phyloP scores from a whole-genome alignment of 1,139 yeast genomes.

The Kurtzmaniella natalensis region DNA sequence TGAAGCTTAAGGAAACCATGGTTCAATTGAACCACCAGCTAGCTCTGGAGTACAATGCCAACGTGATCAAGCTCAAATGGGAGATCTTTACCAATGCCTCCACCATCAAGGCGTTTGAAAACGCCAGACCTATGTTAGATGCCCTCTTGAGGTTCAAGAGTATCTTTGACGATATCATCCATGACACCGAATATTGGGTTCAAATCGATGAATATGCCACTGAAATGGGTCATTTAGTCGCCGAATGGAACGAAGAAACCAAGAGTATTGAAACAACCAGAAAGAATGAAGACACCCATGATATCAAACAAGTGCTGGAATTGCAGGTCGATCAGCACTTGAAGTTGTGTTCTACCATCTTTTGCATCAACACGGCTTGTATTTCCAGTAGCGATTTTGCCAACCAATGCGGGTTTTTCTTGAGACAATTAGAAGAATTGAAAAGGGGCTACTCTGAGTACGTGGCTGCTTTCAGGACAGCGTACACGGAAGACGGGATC shows the following conservation, averaged over 20 bases:
- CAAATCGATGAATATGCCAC: conserved; percentile 5
- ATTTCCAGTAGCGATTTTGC: conserved; percentile 2
- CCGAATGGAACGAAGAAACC: conserved; percentile 8
- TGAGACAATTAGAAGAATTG: conserved; percentile 4
- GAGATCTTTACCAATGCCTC: conserved; percentile 7
- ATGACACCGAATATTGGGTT: conserved; percentile 6
- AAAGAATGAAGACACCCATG: too few relatives aligned
- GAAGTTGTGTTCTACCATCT: background rate
- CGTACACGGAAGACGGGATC: background rate
- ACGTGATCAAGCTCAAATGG: conserved; percentile 5
- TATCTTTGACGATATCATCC: conserved; percentile 4
- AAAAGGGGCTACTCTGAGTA: conserved; percentile 6
- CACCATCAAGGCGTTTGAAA: conserved; percentile 7
- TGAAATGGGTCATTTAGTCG: conserved; percentile 4
- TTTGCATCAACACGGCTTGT: background rate
- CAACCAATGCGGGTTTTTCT: conserved; percentile 1
- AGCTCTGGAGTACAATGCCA: conserved; percentile 3
- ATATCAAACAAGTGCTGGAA: too few relatives aligned
- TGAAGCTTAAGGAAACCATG: conserved; percentile 1
- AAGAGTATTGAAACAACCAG: too few relatives aligned
- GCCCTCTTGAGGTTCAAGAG: conserved; percentile 5
- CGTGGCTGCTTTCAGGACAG: conserved; percentile 2
- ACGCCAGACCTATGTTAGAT: conserved; percentile 8
- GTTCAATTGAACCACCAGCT: conserved; percentile 2
- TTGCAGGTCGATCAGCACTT: conserved; percentile 1